Conservation (phyloP, 1,284 basidiomycete species). For the Tilletia setariae region DNA sequence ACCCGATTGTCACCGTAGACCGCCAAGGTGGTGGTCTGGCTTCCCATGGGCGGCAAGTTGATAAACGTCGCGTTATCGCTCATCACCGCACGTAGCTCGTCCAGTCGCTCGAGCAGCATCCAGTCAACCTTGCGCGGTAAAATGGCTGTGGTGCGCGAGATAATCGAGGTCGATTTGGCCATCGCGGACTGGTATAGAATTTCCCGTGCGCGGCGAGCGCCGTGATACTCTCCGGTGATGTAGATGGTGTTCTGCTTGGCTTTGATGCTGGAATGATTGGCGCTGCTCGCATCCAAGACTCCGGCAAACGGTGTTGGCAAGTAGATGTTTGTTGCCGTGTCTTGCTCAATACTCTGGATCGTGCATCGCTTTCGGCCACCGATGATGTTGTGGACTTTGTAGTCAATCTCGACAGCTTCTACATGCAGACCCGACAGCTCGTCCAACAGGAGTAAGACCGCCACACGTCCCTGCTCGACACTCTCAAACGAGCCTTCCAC, state of each 20-base stretch:
- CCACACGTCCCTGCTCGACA: conserved; percentile 84
- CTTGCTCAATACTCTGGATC: conserved; percentile 90
- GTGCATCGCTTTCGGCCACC: conserved; percentile 82
- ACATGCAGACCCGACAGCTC: conserved; percentile 69
- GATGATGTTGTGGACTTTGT: conserved; percentile 87
- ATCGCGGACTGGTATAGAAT: conserved; percentile 86
- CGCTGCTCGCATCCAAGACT: conserved; percentile 59
- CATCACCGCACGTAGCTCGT: conserved; percentile 87
- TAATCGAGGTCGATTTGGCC: conserved; percentile 85
- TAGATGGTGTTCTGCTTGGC: conserved; percentile 74
- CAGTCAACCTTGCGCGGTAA: conserved; percentile 95
- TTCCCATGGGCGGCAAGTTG: conserved; percentile 85
- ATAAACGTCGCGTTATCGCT: conserved; percentile 94
- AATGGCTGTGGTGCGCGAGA: conserved; percentile 88
- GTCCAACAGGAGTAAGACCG: conserved; percentile 87
- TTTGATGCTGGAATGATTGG: conserved; percentile 57
- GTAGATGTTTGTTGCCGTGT: conserved; percentile 96
- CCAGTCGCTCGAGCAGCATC: conserved; percentile 88
- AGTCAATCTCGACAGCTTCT: conserved; percentile 88
- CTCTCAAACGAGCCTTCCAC: conserved; percentile 80
- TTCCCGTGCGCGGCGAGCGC: conserved; percentile 87
- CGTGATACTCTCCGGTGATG: conserved; percentile 97
- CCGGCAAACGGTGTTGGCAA: conserved; percentile 85
- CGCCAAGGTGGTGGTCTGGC: conserved; percentile 83
- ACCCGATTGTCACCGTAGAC: conserved; percentile 93